phyloP scores from a whole-genome alignment of 495 filamentous ascomycete species.

The Coniosporium apollinis region DNA sequence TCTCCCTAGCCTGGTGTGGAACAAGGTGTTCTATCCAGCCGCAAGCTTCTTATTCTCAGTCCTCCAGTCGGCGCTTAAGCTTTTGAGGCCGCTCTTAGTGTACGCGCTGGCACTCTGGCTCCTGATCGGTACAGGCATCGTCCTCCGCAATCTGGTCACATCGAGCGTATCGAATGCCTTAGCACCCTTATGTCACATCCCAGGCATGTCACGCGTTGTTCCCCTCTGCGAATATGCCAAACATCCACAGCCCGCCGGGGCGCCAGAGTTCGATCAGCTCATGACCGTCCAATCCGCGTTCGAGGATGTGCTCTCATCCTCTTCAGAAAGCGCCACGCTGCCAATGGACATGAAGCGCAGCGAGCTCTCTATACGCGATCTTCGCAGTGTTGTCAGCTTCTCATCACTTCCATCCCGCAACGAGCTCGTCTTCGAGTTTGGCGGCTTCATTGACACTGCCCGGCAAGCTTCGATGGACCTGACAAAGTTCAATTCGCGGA shows the following conservation, averaged over 20 bases:
- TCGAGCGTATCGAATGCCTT: constrained; percentile 30
- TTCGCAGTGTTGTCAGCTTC: constrained; percentile 47
- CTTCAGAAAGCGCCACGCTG: constrained; percentile 37
- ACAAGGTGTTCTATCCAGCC: constrained; percentile 14
- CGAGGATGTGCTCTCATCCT: constrained; percentile 45
- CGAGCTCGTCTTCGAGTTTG: constrained; percentile 49
- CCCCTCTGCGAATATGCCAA: constrained; percentile 51
- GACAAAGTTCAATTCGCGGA: constrained; percentile 49
- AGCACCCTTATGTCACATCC: constrained; percentile 48
- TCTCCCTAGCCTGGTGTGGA: constrained; percentile 3
- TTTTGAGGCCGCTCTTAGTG: constrained; percentile 37
- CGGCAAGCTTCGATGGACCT: constrained; percentile 38
- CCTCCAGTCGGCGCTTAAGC: constrained; percentile 31
- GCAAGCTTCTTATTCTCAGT: constrained; percentile 31
- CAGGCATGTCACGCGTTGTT: constrained; percentile 39
- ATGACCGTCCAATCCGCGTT: constrained; percentile 49
- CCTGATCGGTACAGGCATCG: constrained; percentile 28
- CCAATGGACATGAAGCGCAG: constrained; percentile 55
- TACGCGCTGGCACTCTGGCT: constrained; percentile 36
- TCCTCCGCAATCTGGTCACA: constrained; percentile 33
- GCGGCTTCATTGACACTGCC: constrained; percentile 46
- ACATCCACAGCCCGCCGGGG: constrained; percentile 4
- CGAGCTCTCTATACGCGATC: constrained; percentile 54
- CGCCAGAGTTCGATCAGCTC: constrained; percentile 47
- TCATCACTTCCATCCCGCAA: constrained; percentile 31